Percentiles rank a stretch among this genome's conserved stretches.
Evolutionary conservation across 202 grass and related monocot genomes (phyloP).

Genomic region (Saccharum hybrid): DNA sequence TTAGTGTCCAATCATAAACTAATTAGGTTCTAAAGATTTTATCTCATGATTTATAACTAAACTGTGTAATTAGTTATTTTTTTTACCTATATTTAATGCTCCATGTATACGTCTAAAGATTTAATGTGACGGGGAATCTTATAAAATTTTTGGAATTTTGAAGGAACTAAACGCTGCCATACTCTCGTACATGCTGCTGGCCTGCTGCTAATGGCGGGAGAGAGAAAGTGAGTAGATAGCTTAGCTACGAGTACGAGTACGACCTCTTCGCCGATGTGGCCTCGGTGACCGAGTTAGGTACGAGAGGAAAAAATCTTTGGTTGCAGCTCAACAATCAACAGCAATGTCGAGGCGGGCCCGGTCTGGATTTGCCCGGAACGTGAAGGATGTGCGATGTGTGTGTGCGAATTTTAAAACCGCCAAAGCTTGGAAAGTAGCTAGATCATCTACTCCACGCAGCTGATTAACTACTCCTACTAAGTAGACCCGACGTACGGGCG

Average conservation of each 20-base stretch:
- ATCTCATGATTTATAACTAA: no score
- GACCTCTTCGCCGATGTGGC: not conserved
- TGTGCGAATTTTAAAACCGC: not conserved
- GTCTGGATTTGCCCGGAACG: not conserved
- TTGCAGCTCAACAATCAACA: not conserved
- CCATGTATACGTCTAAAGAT: no score
- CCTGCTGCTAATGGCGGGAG: not conserved
- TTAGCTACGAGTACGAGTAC: not conserved
- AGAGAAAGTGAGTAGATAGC: not conserved
- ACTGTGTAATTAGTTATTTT: no score
- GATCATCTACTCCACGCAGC: slow-evolving; percentile 11
- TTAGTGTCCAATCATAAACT: no score
- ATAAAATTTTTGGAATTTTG: no score
- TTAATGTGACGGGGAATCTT: no score
- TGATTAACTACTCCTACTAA: slow-evolving; percentile 12
- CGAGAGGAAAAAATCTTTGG: not conserved
- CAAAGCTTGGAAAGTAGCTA: not conserved
- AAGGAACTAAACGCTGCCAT: no score
- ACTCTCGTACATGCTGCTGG: not conserved
- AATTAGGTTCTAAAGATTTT: no score
- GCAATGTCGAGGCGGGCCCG: slow-evolving; percentile 2
- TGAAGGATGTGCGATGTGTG: not conserved
- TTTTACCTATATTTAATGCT: no score
- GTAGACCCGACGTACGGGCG: not conserved
- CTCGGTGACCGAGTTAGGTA: slow-evolving; percentile 46